Base-by-base conservation (phyloP, 192 early-diverging fungal species). In the Podila horticola region DNA sequence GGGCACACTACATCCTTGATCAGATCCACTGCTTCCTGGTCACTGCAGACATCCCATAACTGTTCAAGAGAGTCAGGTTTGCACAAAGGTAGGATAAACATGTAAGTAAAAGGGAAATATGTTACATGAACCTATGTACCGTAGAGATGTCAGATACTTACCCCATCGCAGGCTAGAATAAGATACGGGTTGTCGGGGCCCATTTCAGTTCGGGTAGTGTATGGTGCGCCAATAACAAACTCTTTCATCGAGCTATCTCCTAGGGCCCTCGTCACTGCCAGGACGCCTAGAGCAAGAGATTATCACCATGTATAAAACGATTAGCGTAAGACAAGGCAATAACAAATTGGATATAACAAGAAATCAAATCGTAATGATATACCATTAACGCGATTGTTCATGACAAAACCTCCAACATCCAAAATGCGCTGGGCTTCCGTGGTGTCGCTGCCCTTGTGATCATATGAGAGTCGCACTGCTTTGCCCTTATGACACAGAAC, bases 321-420 rank as follows among this genome's bases (percentile, higher is more conserved):
- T 19, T 22, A 19, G 0, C 13, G 29, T 22, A 45, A 20, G 50
- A 20, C n/a, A 34, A 61, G 57, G n/a, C 11, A 24, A 26, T 3
- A n/a, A 55, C 22, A 26, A 26, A 24, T 8, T 2, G n/a, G 24
- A 17, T 11, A 55, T 26, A 60, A 24, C 28, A 33, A 1, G 36
- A 62, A 84, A 51, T 31, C 17, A 50, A 26, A 20, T 11, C 33
- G 31, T 29, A 33, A 28, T 29, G 24, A 65, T 8, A 29, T 69
- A 95, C 95, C 97, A 83, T 98, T 99, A 28, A 99, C 98, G 11
- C 98, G 92, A 68, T 96, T 95, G 82, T 99, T 99, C 88, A 99
- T 94, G 24, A 99, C 91, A 82, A 97, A 98, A 17, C 98, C 98
- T 34, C 98, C 98, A 12, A 94, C 88, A 62, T 98, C 98, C 26